Evolutionary conservation across 805 yeast species (phyloP).

Genomic region (Yamadazyma nakazawae): DNA sequence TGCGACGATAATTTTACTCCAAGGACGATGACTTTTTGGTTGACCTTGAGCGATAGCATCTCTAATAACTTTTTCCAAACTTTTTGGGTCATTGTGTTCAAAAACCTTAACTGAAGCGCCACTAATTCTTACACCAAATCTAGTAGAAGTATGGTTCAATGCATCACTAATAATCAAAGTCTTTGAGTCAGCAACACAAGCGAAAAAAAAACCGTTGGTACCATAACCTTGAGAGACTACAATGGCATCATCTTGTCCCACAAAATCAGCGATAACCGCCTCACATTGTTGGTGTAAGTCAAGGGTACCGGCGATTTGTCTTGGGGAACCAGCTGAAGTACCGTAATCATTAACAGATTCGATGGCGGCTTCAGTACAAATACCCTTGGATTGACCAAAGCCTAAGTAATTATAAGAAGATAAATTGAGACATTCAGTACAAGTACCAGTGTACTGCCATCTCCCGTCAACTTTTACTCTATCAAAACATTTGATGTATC

Average conservation of each 20-base stretch:
- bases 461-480: conserved; percentile 61
- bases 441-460: conserved; percentile 72
- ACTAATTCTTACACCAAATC: conserved; percentile 89
- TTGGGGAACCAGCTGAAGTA: conserved; percentile 73
- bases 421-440: conserved; percentile 76
- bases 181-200: conserved; percentile 78
- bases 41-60: conserved; percentile 92
- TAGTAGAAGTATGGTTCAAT: conserved; percentile 90
- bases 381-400: conserved; percentile 92
- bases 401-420: conserved; percentile 94
- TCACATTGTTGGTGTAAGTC: conserved; percentile 76
- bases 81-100: conserved; percentile 86
- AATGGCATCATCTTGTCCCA: conserved; percentile 86
- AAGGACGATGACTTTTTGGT: conserved; percentile 92
- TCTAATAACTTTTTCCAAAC: conserved; percentile 70
- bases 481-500: conserved; percentile 78
- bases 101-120: conserved; percentile 92
- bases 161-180: conserved; percentile 93
- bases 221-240: conserved; percentile 94
- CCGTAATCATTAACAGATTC: conserved; percentile 66
- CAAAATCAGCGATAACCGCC: conserved; percentile 70
- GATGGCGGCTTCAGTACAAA: conserved; percentile 78
- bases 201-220: conserved; percentile 85
- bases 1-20: conserved; percentile 82
- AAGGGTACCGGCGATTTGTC: conserved; percentile 70